A percentile compares a stretch with the other conserved stretches of the same genome.
phyloP scores from a whole-genome alignment of 768 basidiomycete species.

The Agaricus subrufescens region DNA sequence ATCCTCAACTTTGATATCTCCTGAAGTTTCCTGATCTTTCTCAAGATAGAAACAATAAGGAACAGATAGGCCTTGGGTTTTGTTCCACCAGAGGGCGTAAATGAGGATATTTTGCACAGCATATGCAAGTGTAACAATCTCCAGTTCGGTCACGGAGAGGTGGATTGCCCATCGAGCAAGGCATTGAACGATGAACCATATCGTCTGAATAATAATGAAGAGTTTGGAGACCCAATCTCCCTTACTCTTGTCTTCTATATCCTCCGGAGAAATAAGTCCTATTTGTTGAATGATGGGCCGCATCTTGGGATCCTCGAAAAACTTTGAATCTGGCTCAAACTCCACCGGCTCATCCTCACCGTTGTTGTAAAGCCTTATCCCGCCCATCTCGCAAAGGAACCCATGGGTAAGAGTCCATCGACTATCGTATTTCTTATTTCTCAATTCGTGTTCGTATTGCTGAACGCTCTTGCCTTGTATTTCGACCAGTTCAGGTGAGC shows the following conservation, averaged over 20 bases:
- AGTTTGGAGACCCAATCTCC: conserved; percentile 19
- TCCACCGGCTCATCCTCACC: not conserved
- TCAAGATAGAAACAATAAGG: not conserved
- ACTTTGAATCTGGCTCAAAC: not conserved
- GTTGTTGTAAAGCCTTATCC: conserved; percentile 1
- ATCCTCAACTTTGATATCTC: not conserved
- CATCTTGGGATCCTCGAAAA: not conserved
- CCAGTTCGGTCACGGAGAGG: not conserved
- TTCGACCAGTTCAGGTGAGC: not conserved
- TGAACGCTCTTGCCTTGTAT: not conserved
- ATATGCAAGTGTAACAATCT: conserved; percentile 8
- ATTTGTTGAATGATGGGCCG: not conserved
- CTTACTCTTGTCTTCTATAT: conserved; percentile 22
- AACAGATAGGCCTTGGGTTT: conserved; percentile 1
- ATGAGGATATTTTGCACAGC: not conserved
- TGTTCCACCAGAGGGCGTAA: conserved; percentile 8
- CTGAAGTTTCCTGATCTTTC: not conserved
- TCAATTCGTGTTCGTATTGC: not conserved
- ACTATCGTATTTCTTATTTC: not conserved
- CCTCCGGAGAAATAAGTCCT: not conserved
- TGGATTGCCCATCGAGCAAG: not conserved
- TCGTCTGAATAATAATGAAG: conserved; percentile 17
- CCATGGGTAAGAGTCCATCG: conserved; percentile 12
- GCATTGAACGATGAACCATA: conserved; percentile 18
- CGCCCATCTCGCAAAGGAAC: conserved; percentile 11